Percentiles rank a stretch among this genome's conserved stretches.
Evolutionary conservation across 345 rosid species (phyloP).

Genomic region (Dipteronia dyeriana): DNA sequence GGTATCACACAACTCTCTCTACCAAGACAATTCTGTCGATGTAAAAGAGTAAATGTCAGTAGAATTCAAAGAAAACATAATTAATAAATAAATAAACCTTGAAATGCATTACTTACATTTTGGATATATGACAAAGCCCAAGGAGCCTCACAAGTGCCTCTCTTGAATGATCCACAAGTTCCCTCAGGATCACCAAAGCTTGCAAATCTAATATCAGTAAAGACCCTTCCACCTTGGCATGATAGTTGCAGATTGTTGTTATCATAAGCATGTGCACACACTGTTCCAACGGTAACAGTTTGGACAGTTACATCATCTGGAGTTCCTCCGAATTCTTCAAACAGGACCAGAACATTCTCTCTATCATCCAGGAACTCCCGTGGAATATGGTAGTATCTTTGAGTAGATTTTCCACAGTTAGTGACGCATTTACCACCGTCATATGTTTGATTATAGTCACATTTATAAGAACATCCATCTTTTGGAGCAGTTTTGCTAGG

Average conservation of each 20-base stretch:
- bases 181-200: conserved; percentile 60
- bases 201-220: conserved; percentile 47
- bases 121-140: conserved; percentile 7
- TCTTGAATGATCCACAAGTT: conserved; percentile 37
- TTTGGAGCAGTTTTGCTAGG: conserved; percentile 37
- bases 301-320: conserved; percentile 38
- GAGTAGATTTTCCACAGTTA: conserved; percentile 61
- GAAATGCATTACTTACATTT: conserved; percentile 6
- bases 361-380: conserved; percentile 36
- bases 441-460: conserved; percentile 55
- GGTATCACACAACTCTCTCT: conserved; percentile 23
- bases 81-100: too few species aligned
- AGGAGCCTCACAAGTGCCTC: conserved; percentile 8
- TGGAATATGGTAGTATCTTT: conserved; percentile 67
- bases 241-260: conserved; percentile 42
- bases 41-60: neutral
- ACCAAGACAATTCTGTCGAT: conserved; percentile 35
- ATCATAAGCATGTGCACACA: conserved; percentile 45
- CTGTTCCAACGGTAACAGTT: conserved; percentile 45
- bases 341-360: conserved; percentile 42
- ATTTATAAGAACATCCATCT: conserved; percentile 40
- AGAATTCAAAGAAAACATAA: neutral
- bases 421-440: conserved; percentile 27
- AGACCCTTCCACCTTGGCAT: conserved; percentile 40
- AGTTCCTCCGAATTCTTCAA: conserved; percentile 64